These are phyloP conservation scores for Pythium dissimile DNA, from an alignment of 352 stramenopile species.

Conservation along the genomic window DNA sequence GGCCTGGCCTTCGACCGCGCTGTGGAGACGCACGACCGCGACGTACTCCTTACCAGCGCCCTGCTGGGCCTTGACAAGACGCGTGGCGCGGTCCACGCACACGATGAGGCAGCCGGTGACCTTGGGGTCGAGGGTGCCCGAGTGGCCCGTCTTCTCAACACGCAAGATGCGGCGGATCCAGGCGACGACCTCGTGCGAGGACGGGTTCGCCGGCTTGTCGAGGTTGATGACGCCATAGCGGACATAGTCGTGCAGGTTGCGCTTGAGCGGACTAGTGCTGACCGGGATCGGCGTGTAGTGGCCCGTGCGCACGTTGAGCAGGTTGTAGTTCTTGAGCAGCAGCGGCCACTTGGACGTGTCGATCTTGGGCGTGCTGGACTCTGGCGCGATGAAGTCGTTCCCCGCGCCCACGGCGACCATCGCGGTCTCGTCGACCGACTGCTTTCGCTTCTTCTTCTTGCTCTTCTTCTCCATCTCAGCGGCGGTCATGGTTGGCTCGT, in stretches of 20 bases:
- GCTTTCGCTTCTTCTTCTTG: slow-evolving; percentile 90
- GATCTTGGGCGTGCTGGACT: slow-evolving; percentile 86
- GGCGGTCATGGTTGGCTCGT: slow-evolving; percentile 42
- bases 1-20: slow-evolving; percentile 89
- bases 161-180: slow-evolving; percentile 99
- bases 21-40: slow-evolving; percentile 97
- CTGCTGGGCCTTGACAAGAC: slow-evolving; percentile 89
- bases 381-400: slow-evolving; percentile 76
- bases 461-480: slow-evolving; percentile 78
- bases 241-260: slow-evolving; percentile 97
- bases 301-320: slow-evolving; percentile 97
- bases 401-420: slow-evolving; percentile 18
- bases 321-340: slow-evolving; percentile 99
- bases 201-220: slow-evolving; percentile 99
- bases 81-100: slow-evolving; percentile 98
- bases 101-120: slow-evolving; percentile 99
- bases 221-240: slow-evolving; percentile 99
- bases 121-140: slow-evolving; percentile 99
- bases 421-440: slow-evolving; percentile 35
- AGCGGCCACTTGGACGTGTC: slow-evolving; percentile 99
- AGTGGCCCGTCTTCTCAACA: slow-evolving; percentile 99
- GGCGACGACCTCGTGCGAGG: slow-evolving; percentile 98
- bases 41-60: slow-evolving; percentile 99
- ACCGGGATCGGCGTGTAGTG: slow-evolving; percentile 99
- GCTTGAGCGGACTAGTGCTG: slow-evolving; percentile 95